Base-by-base conservation (phyloP, 129 eudicot genomes). In the Lactuca saligna region DNA sequence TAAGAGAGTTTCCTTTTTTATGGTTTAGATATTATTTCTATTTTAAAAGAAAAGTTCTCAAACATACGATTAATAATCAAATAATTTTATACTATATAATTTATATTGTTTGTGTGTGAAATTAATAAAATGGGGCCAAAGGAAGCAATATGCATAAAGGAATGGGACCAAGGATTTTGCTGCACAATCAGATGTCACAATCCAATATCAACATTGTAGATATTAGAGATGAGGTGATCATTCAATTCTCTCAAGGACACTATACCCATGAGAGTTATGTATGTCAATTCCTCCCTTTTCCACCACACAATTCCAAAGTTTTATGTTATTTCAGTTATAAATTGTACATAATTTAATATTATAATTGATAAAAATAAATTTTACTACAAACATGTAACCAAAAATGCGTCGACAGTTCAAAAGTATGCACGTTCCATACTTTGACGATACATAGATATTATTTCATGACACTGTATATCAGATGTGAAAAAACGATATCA, bases 221-320 rank as follows among this genome's bases (percentile, higher is more conserved):
- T 69, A 76, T 69, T 76, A 57, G 66, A 76, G 68, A 69, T 69
- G 75, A 76, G 80, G 80, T 76, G 50, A 42, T 76, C 80, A 69
- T 76, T 75, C 56, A 75, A 61, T 68, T 68, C 70, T 61, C 46
- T 61, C 53, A 41, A 76, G 75, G 80, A 41, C 75, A 13, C 41
- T 61, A 70, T 76, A 76, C 70, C 34, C 70, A 76, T 31, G 75
- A 76, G 49, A 69, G 75, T 68, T 75, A 76, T 69, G 50, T 62
- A 69, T 61, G 55, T 67, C 74, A 67, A 49, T 8, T 17, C 39
- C 42, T 20, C 33, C 57, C 31, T 2, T 15, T 32, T 57, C 75
- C 75, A 70, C 49, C 57, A 35, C 25, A 39, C 50, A 38, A 14
- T 38, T 37, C 11, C 2, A 7, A 61, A 15, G 37, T 35, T 66